These are phyloP conservation scores for Suillus cothurnatus DNA, from an alignment of 768 basidiomycete genomes.

Conservation along the genomic window DNA sequence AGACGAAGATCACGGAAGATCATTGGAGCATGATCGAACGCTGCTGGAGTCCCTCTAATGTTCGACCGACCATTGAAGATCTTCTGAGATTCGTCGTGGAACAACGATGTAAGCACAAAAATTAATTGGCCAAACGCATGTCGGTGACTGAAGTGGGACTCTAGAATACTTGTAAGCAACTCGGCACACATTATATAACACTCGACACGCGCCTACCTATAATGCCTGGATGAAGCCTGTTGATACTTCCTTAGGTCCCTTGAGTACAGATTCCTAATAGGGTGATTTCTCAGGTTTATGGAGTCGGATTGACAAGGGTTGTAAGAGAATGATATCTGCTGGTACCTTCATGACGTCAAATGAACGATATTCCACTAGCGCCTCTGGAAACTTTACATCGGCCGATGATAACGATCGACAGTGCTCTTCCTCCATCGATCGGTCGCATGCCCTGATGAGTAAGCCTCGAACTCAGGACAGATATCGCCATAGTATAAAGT, in stretches of 20 bases:
- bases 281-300: neutral
- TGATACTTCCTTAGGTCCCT: neutral
- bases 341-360: neutral
- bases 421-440: neutral
- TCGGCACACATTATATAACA: neutral
- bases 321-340: neutral
- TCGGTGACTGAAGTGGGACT: neutral
- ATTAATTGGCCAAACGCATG: neutral
- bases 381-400: neutral
- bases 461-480: neutral
- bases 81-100: conserved; percentile 17
- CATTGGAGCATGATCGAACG: conserved; percentile 12
- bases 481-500: neutral
- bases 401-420: neutral
- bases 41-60: conserved; percentile 1
- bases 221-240: neutral
- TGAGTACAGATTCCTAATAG: neutral
- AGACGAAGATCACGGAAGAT: conserved; percentile 9
- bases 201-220: neutral
- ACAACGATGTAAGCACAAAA: neutral
- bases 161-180: neutral
- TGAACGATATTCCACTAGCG: neutral
- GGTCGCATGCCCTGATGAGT: neutral
- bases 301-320: neutral
- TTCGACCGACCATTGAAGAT: conserved; percentile 20